A percentile compares a stretch with the other conserved stretches of the same genome.
Evolutionary conservation across 73 alveolate genomes (phyloP).

Genomic region (Tetrahymena malaccensis): DNA sequence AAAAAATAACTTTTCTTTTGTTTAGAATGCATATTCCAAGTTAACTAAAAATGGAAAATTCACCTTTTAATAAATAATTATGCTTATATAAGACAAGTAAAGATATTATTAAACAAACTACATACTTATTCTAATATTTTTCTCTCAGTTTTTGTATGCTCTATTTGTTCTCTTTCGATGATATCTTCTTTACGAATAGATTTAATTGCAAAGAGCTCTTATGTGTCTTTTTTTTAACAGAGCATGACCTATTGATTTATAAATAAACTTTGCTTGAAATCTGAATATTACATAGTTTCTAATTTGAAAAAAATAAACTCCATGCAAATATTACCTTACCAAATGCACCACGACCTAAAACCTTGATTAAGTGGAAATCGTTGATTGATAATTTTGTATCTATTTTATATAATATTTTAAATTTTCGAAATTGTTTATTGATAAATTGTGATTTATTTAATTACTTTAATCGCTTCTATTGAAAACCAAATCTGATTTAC

Average conservation of each 20-base stretch:
- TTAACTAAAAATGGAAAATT: slow-evolving; percentile 91
- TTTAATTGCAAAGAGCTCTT: slow-evolving; percentile 82
- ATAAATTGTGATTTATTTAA: not conserved
- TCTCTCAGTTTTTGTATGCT: slow-evolving; percentile 88
- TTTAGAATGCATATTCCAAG: slow-evolving; percentile 87
- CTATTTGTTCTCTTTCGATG: slow-evolving; percentile 56
- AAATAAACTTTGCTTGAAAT: too few species aligned
- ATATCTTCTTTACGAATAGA: slow-evolving; percentile 76
- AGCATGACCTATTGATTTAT: slow-evolving; percentile 29
- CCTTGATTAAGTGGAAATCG: slow-evolving; percentile 36
- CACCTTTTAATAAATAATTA: not conserved
- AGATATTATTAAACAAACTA: not conserved
- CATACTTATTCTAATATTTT: slow-evolving; percentile 70
- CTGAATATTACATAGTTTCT: too few species aligned
- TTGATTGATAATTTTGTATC: slow-evolving; percentile 8
- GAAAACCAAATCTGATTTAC: slow-evolving; percentile 4
- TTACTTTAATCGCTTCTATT: slow-evolving; percentile 20
- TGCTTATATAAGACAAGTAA: not conserved
- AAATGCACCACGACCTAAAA: slow-evolving; percentile 83
- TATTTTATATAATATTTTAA: not conserved
- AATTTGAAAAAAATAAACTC: not conserved
- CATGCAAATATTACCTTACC: slow-evolving; percentile 45
- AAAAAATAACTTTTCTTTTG: slow-evolving; percentile 36
- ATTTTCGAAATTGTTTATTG: not conserved
- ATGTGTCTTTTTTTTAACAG: slow-evolving; percentile 62